Conservation (phyloP, 345 rosid species). For the Eucalyptus cloeziana region DNA sequence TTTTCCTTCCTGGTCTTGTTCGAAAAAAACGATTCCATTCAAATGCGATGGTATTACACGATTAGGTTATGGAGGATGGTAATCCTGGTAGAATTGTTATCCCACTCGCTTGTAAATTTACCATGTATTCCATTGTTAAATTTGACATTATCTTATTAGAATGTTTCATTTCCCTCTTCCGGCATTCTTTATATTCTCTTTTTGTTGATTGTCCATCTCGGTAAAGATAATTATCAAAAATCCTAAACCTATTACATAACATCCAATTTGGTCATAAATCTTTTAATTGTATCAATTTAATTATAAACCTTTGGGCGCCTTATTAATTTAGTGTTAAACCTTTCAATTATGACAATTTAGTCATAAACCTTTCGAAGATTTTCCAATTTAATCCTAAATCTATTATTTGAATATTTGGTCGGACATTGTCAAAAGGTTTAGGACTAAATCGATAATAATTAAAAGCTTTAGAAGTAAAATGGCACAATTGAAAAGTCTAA, state of each 20-base stretch:
- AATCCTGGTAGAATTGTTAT: not conserved
- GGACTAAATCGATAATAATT: too few relatives aligned
- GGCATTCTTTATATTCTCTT: not conserved
- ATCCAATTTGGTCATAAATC: fast-evolving
- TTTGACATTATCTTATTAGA: not conserved
- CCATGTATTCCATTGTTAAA: not conserved
- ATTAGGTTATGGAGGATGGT: not conserved
- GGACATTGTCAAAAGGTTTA: fast-evolving
- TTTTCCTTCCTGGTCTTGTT: not conserved
- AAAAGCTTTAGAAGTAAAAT: too few relatives aligned
- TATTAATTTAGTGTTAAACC: too few relatives aligned
- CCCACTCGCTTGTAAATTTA: not conserved
- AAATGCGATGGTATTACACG: not conserved
- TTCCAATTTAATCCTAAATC: fast-evolving
- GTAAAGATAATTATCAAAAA: too few relatives aligned
- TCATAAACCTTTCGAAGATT: fast-evolving
- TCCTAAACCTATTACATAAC: fast-evolving
- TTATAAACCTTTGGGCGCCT: fast-evolving
- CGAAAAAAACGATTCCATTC: not conserved
- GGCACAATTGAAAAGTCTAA: too few relatives aligned
- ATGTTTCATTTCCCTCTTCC: not conserved
- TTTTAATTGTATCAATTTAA: too few relatives aligned
- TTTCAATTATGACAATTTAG: too few relatives aligned
- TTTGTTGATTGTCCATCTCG: too few relatives aligned
- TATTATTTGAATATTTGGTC: too few relatives aligned